Evolutionary conservation across 163 green algal species (phyloP).

Genomic region (Botryococcus braunii): DNA sequence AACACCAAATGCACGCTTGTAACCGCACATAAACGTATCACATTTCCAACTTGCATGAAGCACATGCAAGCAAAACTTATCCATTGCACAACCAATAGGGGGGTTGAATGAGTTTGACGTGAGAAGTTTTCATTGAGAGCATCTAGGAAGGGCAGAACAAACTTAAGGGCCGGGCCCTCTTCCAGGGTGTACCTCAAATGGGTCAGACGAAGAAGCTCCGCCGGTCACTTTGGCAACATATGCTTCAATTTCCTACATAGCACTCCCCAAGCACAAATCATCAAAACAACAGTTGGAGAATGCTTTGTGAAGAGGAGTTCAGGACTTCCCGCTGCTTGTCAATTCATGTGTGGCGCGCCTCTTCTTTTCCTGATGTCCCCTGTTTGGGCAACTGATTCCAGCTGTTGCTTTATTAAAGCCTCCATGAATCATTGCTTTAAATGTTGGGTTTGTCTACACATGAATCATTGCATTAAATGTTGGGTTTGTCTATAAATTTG

Average conservation of each 20-base stretch:
- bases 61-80: background rate
- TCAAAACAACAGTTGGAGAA: background rate
- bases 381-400: background rate
- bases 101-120: background rate
- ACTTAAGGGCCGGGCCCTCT: background rate
- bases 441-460: background rate
- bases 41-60: background rate
- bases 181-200: conserved; percentile 35
- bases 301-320: no score
- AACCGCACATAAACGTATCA: no score
- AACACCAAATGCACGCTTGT: no score
- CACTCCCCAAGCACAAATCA: background rate
- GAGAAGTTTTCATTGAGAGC: background rate
- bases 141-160: background rate
- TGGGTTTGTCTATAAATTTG: no score
- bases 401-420: background rate
- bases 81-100: background rate
- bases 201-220: conserved; percentile 27
- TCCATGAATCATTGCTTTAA: background rate
- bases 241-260: conserved; percentile 37
- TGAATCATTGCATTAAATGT: no score
- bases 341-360: background rate
- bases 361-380: background rate
- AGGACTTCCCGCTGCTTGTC: no score
- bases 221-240: conserved; percentile 30